Conservation (phyloP, 2,329 filamentous ascomycete genomes). For the Aureobasidium sp. region DNA sequence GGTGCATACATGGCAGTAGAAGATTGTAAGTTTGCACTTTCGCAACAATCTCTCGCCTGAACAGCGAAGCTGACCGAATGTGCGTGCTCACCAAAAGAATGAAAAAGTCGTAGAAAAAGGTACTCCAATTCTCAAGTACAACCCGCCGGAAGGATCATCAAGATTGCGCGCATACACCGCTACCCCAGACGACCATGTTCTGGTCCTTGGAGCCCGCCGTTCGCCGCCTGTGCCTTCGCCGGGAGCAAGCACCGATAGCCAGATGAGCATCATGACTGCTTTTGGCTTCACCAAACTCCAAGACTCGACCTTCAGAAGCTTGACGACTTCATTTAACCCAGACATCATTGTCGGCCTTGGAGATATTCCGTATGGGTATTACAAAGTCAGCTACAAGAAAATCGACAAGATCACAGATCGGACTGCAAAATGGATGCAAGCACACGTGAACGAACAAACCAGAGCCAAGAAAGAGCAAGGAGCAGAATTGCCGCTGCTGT, state of each 20-base stretch:
- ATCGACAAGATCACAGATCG: conserved; percentile 77
- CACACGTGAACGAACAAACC: conserved; percentile 47
- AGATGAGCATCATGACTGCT: conserved; percentile 74
- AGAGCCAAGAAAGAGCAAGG: background rate
- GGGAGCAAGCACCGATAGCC: conserved; percentile 47
- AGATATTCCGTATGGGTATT: conserved; percentile 58
- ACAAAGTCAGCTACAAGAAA: conserved; percentile 50
- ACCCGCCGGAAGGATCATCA: conserved; percentile 38
- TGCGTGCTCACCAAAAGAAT: conserved; percentile 30
- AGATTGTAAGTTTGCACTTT: conserved; percentile 63
- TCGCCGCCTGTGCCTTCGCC: conserved; percentile 65
- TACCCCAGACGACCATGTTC: conserved; percentile 56
- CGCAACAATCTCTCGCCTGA: conserved; percentile 4
- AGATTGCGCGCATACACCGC: conserved; percentile 71
- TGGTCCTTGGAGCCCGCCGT: conserved; percentile 71
- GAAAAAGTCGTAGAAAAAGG: conserved; percentile 56
- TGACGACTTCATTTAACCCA: conserved; percentile 58
- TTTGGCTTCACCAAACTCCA: conserved; percentile 72
- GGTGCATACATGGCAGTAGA: conserved; percentile 79
- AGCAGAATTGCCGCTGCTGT: conserved; percentile 44
- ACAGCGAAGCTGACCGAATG: conserved; percentile 31
- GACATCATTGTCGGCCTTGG: conserved; percentile 75
- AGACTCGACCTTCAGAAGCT: conserved; percentile 60
- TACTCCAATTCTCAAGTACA: conserved; percentile 47
- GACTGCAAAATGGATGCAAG: conserved; percentile 72